A percentile compares a stretch with the other conserved stretches of the same genome.
phyloP scores from a whole-genome alignment of 768 basidiomycete genomes.

The Pleurotus tuoliensis region DNA sequence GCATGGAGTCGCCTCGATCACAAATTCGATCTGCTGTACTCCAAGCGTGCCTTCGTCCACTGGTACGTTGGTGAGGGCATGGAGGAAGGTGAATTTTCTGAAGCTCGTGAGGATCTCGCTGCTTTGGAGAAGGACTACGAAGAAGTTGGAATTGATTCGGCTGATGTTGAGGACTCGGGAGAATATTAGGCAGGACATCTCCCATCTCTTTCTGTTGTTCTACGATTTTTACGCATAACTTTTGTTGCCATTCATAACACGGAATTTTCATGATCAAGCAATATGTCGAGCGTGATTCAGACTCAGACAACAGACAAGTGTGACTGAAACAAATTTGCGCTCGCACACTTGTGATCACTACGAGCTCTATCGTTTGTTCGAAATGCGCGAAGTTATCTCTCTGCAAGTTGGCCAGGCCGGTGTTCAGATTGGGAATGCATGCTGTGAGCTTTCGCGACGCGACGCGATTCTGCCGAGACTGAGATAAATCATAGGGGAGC shows the following conservation, averaged over 20 bases:
- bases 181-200: conserved; percentile 41
- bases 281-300: not conserved
- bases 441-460: conserved; percentile 58
- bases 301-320: not conserved
- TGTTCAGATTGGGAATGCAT: conserved; percentile 92
- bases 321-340: not conserved
- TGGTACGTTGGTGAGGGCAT: conserved; percentile 99
- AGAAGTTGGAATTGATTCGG: conserved; percentile 80
- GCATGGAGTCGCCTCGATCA: conserved; percentile 96
- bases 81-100: conserved; percentile 99
- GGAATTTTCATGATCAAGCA: conserved; percentile 22
- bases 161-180: conserved; percentile 59
- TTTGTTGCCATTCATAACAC: conserved; percentile 18
- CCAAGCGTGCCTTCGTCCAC: conserved; percentile 88
- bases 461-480: conserved; percentile 19
- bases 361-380: not conserved
- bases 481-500: conserved; percentile 65
- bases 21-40: conserved; percentile 98
- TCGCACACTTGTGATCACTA: conserved; percentile 16
- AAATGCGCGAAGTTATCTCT: conserved; percentile 93
- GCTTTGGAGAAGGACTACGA: conserved; percentile 96
- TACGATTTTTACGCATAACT: conserved; percentile 25
- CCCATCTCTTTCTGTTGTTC: not conserved
- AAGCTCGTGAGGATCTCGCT: conserved; percentile 96
- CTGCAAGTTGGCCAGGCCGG: conserved; percentile 97